phyloP scores from a whole-genome alignment of 2,329 filamentous ascomycete species.

The Fusarium virguliforme region DNA sequence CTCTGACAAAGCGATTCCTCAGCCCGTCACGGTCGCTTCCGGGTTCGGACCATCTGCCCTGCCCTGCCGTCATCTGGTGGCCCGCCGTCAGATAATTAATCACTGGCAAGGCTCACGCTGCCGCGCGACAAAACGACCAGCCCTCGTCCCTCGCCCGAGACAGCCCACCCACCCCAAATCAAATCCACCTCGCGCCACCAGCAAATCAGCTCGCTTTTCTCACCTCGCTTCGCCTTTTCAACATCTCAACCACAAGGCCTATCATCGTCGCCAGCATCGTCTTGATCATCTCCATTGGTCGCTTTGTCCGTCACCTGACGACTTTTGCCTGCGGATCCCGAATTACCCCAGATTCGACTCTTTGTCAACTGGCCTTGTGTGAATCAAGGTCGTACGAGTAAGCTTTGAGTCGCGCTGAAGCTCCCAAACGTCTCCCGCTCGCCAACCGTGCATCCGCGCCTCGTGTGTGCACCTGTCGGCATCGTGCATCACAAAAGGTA shows the following conservation, averaged over 20 bases:
- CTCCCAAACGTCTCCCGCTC: constrained; percentile 31
- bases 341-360: constrained; percentile 48
- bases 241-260: constrained; percentile 65
- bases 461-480: constrained; percentile 35
- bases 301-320: constrained; percentile 68
- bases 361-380: constrained; percentile 46
- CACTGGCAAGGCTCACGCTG: constrained; percentile 31
- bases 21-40: constrained; percentile 12
- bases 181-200: constrained; percentile 53
- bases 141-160: constrained; percentile 49
- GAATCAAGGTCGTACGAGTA: constrained; percentile 40
- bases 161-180: constrained; percentile 51
- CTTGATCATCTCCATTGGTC: constrained; percentile 66
- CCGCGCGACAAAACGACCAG: constrained; percentile 46
- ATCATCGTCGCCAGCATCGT: constrained; percentile 65
- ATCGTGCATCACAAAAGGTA: constrained; percentile 49
- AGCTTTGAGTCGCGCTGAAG: constrained; percentile 41
- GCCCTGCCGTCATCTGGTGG: constrained; percentile 17
- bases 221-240: constrained; percentile 56
- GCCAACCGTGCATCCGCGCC: constrained; percentile 40
- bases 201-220: constrained; percentile 68
- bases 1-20: constrained; percentile 23
- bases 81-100: constrained; percentile 24
- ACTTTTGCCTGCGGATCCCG: constrained; percentile 54
- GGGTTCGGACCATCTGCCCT: constrained; percentile 21